Conservation (phyloP, 345 rosid species). For the Lumnitzera racemosa region DNA sequence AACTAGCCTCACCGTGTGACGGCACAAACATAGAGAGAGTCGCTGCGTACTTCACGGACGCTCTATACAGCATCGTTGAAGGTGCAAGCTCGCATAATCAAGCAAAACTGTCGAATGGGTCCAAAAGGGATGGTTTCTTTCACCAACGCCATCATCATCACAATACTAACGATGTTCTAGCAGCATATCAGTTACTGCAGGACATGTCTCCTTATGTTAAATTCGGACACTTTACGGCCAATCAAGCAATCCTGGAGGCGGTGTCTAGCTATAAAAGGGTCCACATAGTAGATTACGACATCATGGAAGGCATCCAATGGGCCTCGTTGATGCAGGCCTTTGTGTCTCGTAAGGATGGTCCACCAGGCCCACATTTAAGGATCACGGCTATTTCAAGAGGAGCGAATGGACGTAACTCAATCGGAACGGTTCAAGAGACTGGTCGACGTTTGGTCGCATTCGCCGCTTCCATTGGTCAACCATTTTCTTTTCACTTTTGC, state of each 20-base stretch:
- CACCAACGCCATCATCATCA: conserved; percentile 24
- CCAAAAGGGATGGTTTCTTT: conserved; percentile 13
- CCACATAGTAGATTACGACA: conserved; percentile 84
- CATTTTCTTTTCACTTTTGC: conserved; percentile 74
- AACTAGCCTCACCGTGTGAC: conserved; percentile 55
- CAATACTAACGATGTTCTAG: conserved; percentile 40
- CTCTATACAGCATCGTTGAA: conserved; percentile 39
- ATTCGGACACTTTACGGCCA: conserved; percentile 88
- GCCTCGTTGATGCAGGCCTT: conserved; percentile 84
- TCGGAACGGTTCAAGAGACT: conserved; percentile 62
- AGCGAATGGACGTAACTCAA: conserved; percentile 34
- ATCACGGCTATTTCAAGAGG: conserved; percentile 74
- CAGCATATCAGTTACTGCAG: conserved; percentile 70
- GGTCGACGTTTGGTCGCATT: conserved; percentile 65
- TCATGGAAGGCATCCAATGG: conserved; percentile 89
- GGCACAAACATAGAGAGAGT: conserved; percentile 81
- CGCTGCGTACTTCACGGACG: conserved; percentile 72
- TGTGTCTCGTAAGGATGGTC: conserved; percentile 48
- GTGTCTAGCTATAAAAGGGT: conserved; percentile 51
- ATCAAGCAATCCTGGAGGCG: conserved; percentile 79
- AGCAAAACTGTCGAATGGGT: conserved; percentile 8
- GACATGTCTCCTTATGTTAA: conserved; percentile 86
- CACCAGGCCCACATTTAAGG: conserved; percentile 55
- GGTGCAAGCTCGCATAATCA: conserved; percentile 14
- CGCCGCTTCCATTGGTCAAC: conserved; percentile 72